Conservation (phyloP, 495 filamentous ascomycete species). For the Penicilliopsis zonata region DNA sequence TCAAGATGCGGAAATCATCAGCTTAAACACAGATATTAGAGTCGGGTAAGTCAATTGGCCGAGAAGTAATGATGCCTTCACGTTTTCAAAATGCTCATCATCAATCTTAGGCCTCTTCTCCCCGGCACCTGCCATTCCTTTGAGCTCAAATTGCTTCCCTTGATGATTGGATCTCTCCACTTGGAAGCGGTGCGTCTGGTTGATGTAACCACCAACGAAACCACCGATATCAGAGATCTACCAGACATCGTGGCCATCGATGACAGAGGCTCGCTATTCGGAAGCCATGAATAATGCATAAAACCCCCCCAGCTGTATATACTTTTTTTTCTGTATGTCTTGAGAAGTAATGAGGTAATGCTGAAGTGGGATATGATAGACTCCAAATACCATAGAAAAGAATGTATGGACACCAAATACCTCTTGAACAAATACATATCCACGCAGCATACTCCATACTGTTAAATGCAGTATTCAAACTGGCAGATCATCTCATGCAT, state of each 20-base stretch:
- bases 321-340: no score
- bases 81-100: not conserved
- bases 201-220: slow-evolving; percentile 70
- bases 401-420: no score
- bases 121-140: slow-evolving; percentile 68
- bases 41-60: slow-evolving; percentile 49
- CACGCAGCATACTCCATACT: no score
- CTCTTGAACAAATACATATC: no score
- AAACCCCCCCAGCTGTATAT: no score
- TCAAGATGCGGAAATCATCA: slow-evolving; percentile 65
- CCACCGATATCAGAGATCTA: slow-evolving; percentile 69
- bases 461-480: no score
- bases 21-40: slow-evolving; percentile 71
- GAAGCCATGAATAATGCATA: not conserved
- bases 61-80: not conserved
- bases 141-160: slow-evolving; percentile 67
- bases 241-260: slow-evolving; percentile 56
- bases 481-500: no score
- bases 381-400: not conserved
- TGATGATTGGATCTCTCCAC: slow-evolving; percentile 60
- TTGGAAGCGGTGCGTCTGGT: slow-evolving; percentile 74
- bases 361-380: no score
- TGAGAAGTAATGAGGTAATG: no score
- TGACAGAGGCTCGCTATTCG: slow-evolving; percentile 8
- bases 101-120: slow-evolving; percentile 45